Base-by-base conservation (phyloP, 139 green algal species). In the Ettlia oleoabundans region DNA sequence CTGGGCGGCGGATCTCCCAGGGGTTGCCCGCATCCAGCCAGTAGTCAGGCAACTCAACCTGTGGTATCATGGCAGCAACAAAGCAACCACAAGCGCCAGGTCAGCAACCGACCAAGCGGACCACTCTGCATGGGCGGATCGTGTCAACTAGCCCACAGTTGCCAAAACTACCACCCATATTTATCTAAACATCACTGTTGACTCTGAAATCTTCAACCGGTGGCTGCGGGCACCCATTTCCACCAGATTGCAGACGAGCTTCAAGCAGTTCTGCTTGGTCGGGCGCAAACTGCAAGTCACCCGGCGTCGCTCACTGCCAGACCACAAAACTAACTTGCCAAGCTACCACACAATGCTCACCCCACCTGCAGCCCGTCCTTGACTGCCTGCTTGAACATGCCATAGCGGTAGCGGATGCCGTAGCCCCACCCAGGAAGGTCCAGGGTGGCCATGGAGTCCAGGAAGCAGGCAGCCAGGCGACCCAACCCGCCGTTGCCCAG, bases 401-500 rank as follows among this genome's bases (percentile, higher is more conserved):
- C 97, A 85, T 99, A 99, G 77, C 96, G 91, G 92, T 99, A 99
- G 24, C 97, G 94, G 83, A 99, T 98, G 83, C 97, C 97, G 82
- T 99, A 99, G 10, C 97, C 97, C 80, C 96, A 99, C 4, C 90
- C 96, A 13, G 97, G 97, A 81, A 98, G 91, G 83, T 98, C 94
- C 55, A 98, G 89, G 0, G 95, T 97, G 24, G 97, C 97, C 85
- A 99, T 98, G n/a, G 94, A 98, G 89, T 99, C 97, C 51, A 99
- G 87, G 89, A 99, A 99, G 92, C 97, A 99, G 41, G 97, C 95
- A 1, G 96, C 96, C 62, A 99, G 89, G 68, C 97, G 94, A 32
- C 97, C 97, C 30, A 99, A 91, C 70, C 97, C 97, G 72, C 97
- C 97, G 88, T 99, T 99, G 76, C 97, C 97, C 67, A 99, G 93